Percentiles rank a stretch among this genome's conserved stretches.
Evolutionary conservation across 2,329 filamentous ascomycete species (phyloP).

Genomic region (Fonsecaea erecta): DNA sequence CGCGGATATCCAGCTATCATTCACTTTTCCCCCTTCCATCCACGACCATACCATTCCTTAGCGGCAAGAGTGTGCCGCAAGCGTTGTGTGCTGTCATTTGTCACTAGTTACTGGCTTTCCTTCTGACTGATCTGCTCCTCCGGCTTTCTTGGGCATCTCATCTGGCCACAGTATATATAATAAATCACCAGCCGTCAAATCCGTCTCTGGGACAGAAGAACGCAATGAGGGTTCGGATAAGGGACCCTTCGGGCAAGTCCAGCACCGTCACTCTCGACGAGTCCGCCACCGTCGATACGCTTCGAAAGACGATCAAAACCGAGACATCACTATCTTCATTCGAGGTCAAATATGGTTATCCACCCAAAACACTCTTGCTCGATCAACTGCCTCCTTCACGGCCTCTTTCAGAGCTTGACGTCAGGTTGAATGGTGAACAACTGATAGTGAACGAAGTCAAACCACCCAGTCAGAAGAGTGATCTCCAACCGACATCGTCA

Average conservation of each 20-base stretch:
- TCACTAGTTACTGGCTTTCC: neutral
- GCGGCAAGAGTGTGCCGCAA: conserved; percentile 10
- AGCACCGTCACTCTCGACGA: conserved; percentile 69
- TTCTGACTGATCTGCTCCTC: neutral
- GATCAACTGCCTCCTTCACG: conserved; percentile 57
- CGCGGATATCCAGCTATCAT: neutral
- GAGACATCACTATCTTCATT: conserved; percentile 70
- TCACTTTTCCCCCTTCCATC: conserved; percentile 15
- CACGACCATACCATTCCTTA: conserved; percentile 12
- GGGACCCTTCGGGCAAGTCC: conserved; percentile 73
- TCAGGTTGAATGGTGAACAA: conserved; percentile 70
- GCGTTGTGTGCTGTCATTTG: conserved; percentile 4
- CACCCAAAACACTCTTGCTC: conserved; percentile 71
- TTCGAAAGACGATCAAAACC: conserved; percentile 52
- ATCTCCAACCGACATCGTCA: conserved; percentile 1
- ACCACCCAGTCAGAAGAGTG: conserved; percentile 36
- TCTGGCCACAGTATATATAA: conserved; percentile 3
- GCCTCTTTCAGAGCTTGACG: conserved; percentile 59
- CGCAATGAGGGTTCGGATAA: conserved; percentile 74
- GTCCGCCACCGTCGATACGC: conserved; percentile 58
- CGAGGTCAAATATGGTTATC: conserved; percentile 83
- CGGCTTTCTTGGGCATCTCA: neutral
- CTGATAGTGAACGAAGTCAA: conserved; percentile 64
- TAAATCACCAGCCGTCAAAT: neutral
- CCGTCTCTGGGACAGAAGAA: neutral